Evolutionary conservation across 768 basidiomycete species (phyloP), one percentile per base, ranked within the genome.

Genomic region (Leccinellum luteum): DNA sequence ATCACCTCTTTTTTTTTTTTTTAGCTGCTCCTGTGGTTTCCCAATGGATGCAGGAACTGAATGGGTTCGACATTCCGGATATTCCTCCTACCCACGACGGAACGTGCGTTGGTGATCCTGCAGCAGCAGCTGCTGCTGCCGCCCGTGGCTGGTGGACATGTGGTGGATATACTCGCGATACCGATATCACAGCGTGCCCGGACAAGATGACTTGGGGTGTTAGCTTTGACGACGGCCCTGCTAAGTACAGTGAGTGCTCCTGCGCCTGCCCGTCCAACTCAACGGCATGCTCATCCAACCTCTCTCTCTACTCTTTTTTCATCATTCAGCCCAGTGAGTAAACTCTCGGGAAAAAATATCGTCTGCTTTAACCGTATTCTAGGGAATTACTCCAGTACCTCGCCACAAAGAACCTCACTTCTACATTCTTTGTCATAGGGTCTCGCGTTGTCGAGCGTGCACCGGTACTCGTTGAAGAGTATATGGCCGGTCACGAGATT

Each of bases 371-470:
- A 67, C 27, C 13, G 2, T 7, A 25, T 54, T 51, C 3, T 68
- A 79, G 91, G 75, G 77, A 82, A 69, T 62, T 98, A 6, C 81
- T 97, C 54, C 78, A 86, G 54, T 96, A 83, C 71, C 78, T 97
- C 35, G 67, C 78, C 31, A 69, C 82, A 56, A 80, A 89, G 68
- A 71, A 84, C 34, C 66, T 96, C 60, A 75, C 69, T 10, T 84
- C 94, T 7, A 98, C 96, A 2, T 98, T 98, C 81, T 98, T 97
- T 77, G 85, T 92, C 48, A 85, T 92, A 3, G 90, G 90, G 52
- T 90, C 89, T 44, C 90, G 94, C 57, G 87, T 89, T 55, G 80
- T 95, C 59, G 89, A 92, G 55, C 81, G 85, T 50, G 89, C 94
- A 13, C 67, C 76, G 14, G 82, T 94, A 57, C 79, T 98, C 17